Conservation (phyloP, 108 stramenopile genomes). For the Fragilaria radians region DNA sequence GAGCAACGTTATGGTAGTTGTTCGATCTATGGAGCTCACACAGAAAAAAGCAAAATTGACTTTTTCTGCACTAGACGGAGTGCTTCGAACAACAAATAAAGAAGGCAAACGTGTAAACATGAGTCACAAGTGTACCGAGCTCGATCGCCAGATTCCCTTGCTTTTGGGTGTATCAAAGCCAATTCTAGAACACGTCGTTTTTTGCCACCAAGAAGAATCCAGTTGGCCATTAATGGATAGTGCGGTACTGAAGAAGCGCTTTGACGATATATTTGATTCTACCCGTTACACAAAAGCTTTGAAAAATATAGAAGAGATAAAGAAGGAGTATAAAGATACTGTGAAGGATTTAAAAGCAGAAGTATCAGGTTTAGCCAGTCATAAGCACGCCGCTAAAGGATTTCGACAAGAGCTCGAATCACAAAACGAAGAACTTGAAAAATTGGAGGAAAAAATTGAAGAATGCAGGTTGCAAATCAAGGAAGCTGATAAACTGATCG, state of each 20-base stretch:
- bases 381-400: constrained; percentile 72
- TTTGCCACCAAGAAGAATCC: constrained; percentile 95
- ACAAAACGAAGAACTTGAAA: constrained; percentile 51
- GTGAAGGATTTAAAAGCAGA: constrained; percentile 85
- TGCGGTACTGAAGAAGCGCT: constrained; percentile 95
- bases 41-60: constrained; percentile 77
- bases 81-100: constrained; percentile 58
- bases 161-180: constrained; percentile 89
- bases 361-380: constrained; percentile 65
- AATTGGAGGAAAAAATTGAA: constrained; percentile 60
- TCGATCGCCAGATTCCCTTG: constrained; percentile 82
- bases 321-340: constrained; percentile 53
- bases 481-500: constrained; percentile 38
- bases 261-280: constrained; percentile 99
- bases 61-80: constrained; percentile 92
- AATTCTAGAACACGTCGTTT: constrained; percentile 95
- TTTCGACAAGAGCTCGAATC: constrained; percentile 62
- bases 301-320: constrained; percentile 83
- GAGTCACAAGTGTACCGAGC: constrained; percentile 89
- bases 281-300: constrained; percentile 87
- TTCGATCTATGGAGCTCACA: constrained; percentile 85
- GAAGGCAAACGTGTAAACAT: constrained; percentile 56
- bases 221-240: constrained; percentile 92
- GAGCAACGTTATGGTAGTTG: constrained; percentile 78
- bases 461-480: constrained; percentile 18